Conservation (phyloP, 768 basidiomycete genomes). For the Leccinum arenicola region DNA sequence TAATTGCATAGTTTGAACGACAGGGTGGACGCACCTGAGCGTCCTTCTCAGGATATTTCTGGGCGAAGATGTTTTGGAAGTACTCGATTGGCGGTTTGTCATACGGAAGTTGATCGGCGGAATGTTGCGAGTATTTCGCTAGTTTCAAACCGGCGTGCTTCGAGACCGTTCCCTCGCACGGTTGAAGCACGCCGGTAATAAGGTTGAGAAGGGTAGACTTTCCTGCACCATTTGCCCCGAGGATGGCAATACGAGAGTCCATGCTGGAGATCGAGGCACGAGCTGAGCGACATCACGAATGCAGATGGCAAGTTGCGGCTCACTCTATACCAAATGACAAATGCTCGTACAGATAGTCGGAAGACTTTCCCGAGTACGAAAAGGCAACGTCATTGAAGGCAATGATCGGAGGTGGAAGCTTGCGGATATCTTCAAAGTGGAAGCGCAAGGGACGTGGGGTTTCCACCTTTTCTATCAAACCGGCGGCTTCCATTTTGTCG, state of each 20-base stretch:
- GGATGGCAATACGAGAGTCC: constrained; percentile 93
- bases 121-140: constrained; percentile 98
- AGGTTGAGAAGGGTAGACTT: constrained; percentile 91
- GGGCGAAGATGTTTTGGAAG: constrained; percentile 75
- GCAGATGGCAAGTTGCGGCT: constrained; percentile 28
- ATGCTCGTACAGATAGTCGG: constrained; percentile 84
- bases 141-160: constrained; percentile 90
- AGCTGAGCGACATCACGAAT: constrained; percentile 7
- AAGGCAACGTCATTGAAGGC: constrained; percentile 96
- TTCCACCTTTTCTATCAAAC: constrained; percentile 91
- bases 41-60: constrained; percentile 95
- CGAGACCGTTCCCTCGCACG: constrained; percentile 80
- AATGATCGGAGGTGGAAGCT: constrained; percentile 94
- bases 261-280: constrained; percentile 48
- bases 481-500: constrained; percentile 99
- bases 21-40: constrained; percentile 42
- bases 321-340: constrained; percentile 98
- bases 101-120: constrained; percentile 97
- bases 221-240: constrained; percentile 94
- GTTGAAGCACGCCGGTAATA: constrained; percentile 79
- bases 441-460: constrained; percentile 71
- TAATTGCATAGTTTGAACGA: constrained; percentile 6
- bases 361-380: constrained; percentile 86
- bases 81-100: constrained; percentile 89
- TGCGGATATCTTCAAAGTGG: constrained; percentile 94